Base-by-base conservation (phyloP, 2,329 filamentous ascomycete genomes). In the Rhytidhysteron rufulum region DNA sequence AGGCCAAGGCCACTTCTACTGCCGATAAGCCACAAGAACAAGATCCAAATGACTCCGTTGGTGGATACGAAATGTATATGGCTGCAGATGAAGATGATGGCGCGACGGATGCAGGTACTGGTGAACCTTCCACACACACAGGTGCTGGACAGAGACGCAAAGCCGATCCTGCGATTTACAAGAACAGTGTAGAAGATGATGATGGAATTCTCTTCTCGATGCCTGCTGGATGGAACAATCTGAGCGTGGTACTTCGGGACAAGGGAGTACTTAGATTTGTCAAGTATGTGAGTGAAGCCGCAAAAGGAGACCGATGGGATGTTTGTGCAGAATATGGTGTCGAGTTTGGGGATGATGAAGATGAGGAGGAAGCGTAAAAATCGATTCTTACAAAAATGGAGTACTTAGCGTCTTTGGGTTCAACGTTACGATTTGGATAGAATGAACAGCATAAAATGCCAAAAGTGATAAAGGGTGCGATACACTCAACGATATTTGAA, bases 231-330 rank as follows among this genome's bases (percentile, higher is more conserved):
- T 98, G 93, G 93, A 97, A 97, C 66, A 88, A 86, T 49, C 75
- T 98, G 71, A 89, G 85, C 49, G 80, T 98, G 50, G 93, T 97
- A 22, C 71, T 97, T 51, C 79, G 93, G 42, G 93, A 98, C 62
- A 82, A 80, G 51, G 90, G 88, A 11, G 85, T 86, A 11, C 73
- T 98, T 59, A 84, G 88, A 63, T 98, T 98, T 62, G 89, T 97
- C 57, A 98, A 97, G 73, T 98, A 97, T 64, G 85, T 98, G 17
- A 94, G 86, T 66, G 75, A 75, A 44, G 79, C 77, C 37, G 93
- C 93, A 6, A 80, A 80, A 58, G 93, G 93, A 1, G 93, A 97
- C 67, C 77, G 93, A 31, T 97, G 90, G 88, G 93, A 98, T 68
- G 75, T 97, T 36, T 84, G 81, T 34, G 93, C 82, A 1, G 81